These are phyloP conservation scores for Melampsora abietis-canadensis DNA, from an alignment of 1,284 basidiomycete species.

Conservation along the genomic window DNA sequence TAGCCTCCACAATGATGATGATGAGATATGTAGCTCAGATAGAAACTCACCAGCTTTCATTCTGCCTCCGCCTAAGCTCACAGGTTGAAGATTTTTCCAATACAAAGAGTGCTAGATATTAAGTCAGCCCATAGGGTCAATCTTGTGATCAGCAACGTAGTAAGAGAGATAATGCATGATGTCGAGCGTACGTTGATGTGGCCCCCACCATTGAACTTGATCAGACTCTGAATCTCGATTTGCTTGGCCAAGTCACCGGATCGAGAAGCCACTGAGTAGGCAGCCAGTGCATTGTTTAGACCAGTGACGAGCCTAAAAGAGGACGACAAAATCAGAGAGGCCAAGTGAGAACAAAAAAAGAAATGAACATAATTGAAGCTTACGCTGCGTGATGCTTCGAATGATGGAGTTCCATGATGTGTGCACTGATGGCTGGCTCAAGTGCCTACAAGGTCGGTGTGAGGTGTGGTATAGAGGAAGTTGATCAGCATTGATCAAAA, in stretches of 20 bases:
- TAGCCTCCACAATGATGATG: neutral
- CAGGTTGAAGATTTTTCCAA: slow-evolving; percentile 89
- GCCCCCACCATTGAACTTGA: slow-evolving; percentile 90
- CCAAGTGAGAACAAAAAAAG: neutral
- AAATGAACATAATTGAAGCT: neutral
- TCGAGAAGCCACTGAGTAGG: slow-evolving; percentile 64
- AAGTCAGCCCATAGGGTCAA: neutral
- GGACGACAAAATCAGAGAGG: neutral
- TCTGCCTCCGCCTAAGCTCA: slow-evolving; percentile 62
- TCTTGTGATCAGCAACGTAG: slow-evolving; percentile 60
- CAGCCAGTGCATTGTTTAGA: slow-evolving; percentile 71
- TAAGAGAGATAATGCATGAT: slow-evolving; percentile 56
- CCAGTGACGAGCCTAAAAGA: neutral
- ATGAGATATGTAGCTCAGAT: slow-evolving; percentile 42
- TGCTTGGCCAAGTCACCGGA: slow-evolving; percentile 67
- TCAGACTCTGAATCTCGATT: slow-evolving; percentile 77
- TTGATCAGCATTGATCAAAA: neutral
- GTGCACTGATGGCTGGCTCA: slow-evolving; percentile 74
- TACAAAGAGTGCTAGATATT: slow-evolving; percentile 77
- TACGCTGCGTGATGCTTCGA: slow-evolving; percentile 79
- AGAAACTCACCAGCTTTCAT: slow-evolving; percentile 56
- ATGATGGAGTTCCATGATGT: slow-evolving; percentile 86
- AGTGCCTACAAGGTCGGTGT: slow-evolving; percentile 56
- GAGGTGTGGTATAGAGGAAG: no score
- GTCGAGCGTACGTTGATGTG: slow-evolving; percentile 49